Base-by-base conservation (phyloP, 768 basidiomycete species). In the Russula griseocarnosa region DNA sequence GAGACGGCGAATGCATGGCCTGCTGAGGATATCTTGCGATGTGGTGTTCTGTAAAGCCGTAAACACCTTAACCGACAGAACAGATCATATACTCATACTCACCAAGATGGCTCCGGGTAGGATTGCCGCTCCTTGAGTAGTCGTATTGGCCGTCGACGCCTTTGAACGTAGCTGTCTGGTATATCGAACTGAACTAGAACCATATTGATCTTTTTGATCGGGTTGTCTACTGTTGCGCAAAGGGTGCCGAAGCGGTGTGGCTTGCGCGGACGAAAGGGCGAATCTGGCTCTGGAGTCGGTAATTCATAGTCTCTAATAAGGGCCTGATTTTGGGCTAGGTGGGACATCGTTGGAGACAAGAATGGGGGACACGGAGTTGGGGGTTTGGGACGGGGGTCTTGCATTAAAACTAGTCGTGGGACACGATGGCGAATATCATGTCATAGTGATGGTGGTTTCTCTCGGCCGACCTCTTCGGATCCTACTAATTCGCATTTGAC, bases 121-220 rank as follows among this genome's bases (percentile, higher is more conserved):
- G 97, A 74, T 99, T 99, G 34, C 97, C 97, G 71, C 92, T 94
- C 65, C 97, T 82, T 14, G 90, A 82, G 76, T 98, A 99, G 76
- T 98, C 96, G 72, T 94, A 99, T 70, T 87, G 83, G 57, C 89
- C 91, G 20, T 81, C 82, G 49, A 96, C 78, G 52, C 96, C 97
- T 78, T 98, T 98, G 85, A 99, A 98, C 0, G 97, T 99, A 9
- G 97, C 86, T 1, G 94, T 90, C 77, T 98, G 97, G 76, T 98
- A 99, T 76, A 99, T 98, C 24, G 97, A 1, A 98, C 93, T 8
- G 89, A 90, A 69, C 90, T 93, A 63, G 92, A 87, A 22, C 94
- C 94, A 73, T 94, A 89, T 77, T 98, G 96, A 76, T 99, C 96
- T 75, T 96, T 95, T 76, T 88, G 89, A 60, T 82, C 82, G 0